A percentile compares a stretch with the other conserved stretches of the same genome.
Conservation (phyloP, 441 rosid genomes). For the Erysimum cheiri region DNA sequence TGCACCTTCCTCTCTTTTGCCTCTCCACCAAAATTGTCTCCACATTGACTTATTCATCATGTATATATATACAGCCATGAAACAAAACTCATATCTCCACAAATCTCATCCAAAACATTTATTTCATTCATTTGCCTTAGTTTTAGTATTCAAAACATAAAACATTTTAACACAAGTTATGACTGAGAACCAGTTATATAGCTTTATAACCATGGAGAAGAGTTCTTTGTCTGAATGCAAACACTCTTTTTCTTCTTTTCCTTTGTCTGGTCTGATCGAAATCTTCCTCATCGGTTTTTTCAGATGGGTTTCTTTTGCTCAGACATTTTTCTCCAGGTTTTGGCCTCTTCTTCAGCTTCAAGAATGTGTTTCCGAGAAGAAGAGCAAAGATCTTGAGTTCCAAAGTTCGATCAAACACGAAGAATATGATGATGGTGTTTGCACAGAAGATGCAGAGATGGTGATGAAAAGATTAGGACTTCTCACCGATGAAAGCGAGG, state of each 20-base stretch:
- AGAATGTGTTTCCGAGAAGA: constrained; percentile 25
- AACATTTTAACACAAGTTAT: constrained; percentile 29
- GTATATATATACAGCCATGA: constrained; percentile 16
- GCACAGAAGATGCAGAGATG: constrained; percentile 58
- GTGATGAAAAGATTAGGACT: constrained; percentile 68
- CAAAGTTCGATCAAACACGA: constrained; percentile 24
- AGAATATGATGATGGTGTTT: constrained; percentile 25
- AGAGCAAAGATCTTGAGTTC: constrained; percentile 35
- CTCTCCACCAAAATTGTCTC: constrained; percentile 26
- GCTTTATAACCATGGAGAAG: constrained; percentile 39
- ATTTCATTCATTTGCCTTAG: constrained; percentile 29
- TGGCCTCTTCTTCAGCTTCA: constrained; percentile 35
- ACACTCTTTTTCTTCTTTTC: constrained; percentile 24
- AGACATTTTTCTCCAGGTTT: constrained; percentile 31
- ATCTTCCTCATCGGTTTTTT: constrained; percentile 39
- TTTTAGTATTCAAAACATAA: constrained; percentile 2
- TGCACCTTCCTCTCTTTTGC: constrained; percentile 44
- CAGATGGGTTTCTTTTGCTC: constrained; percentile 45
- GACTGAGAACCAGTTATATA: constrained; percentile 34
- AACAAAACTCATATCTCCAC: constrained; percentile 29
- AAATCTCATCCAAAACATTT: constrained; percentile 18
- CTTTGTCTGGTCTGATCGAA: constrained; percentile 40
- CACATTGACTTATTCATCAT: constrained; percentile 31
- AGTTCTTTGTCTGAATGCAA: constrained; percentile 26
- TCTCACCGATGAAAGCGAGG: constrained; percentile 50